These are phyloP conservation scores for Daldinia childiae DNA, from an alignment of 495 filamentous ascomycete genomes.

Conservation along the genomic window DNA sequence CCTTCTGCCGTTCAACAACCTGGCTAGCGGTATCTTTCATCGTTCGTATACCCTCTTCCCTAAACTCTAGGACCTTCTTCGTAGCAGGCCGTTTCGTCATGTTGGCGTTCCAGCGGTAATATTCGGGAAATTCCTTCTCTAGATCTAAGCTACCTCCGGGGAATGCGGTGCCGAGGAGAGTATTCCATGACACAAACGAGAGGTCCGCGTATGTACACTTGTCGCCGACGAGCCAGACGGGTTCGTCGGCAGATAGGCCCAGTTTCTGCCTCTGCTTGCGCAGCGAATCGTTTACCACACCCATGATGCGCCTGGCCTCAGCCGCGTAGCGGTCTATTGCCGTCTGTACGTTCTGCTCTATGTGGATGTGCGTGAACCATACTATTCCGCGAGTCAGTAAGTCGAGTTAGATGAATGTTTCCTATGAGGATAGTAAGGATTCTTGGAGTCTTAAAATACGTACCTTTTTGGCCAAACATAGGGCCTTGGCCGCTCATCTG, in stretches of 20 bases:
- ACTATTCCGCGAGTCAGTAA: neutral
- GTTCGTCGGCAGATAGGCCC: conserved; percentile 48
- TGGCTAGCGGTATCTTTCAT: conserved; percentile 28
- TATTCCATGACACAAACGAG: conserved; percentile 67
- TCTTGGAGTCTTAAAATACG: neutral
- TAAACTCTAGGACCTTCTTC: conserved; percentile 53
- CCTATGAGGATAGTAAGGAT: neutral
- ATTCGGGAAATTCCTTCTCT: neutral
- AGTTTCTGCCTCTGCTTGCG: neutral
- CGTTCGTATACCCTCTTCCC: conserved; percentile 35
- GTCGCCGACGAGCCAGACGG: conserved; percentile 68
- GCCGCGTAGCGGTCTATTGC: neutral
- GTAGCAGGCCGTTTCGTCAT: conserved; percentile 51
- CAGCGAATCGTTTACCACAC: neutral
- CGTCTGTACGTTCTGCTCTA: neutral
- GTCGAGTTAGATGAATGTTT: neutral
- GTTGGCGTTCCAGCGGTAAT: neutral
- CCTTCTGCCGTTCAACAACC: conserved; percentile 14
- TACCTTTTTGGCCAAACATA: conserved; percentile 64
- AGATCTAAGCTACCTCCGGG: neutral
- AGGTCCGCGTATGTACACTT: conserved; percentile 68
- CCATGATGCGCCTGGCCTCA: neutral
- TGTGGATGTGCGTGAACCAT: neutral
- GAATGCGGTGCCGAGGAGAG: conserved; percentile 18
- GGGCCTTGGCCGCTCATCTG: conserved; percentile 74